phyloP scores from a whole-genome alignment of 2,329 filamentous ascomycete species.

The Fusarium pininemorale region DNA sequence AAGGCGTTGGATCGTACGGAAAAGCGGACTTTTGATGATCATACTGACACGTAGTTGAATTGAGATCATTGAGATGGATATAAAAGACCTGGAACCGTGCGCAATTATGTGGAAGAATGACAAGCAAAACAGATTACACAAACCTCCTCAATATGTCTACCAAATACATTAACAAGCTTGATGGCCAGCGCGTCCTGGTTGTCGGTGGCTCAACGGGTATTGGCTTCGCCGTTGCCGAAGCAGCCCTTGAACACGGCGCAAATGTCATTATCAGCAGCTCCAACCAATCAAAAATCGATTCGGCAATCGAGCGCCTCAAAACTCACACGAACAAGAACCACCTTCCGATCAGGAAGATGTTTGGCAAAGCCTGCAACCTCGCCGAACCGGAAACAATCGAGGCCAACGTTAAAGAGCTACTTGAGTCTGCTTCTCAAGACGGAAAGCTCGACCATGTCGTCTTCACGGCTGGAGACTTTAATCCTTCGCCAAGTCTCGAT shows the following conservation, averaged over 20 bases:
- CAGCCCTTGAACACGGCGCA: background rate
- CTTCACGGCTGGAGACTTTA: background rate
- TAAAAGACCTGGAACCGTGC: background rate
- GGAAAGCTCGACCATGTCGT: background rate
- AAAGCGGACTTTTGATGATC: background rate
- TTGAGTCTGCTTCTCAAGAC: background rate
- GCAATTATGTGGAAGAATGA: background rate
- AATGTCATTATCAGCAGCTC: background rate
- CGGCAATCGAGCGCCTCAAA: background rate
- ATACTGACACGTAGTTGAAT: accelerated
- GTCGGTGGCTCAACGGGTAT: background rate
- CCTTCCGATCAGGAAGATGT: background rate
- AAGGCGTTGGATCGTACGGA: background rate
- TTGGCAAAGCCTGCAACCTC: background rate
- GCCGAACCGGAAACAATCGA: background rate
- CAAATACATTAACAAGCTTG: background rate
- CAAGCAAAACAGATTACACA: too few species aligned
- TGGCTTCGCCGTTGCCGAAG: background rate
- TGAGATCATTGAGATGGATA: background rate
- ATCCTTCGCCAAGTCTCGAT: background rate
- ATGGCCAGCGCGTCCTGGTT: background rate
- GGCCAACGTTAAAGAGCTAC: background rate
- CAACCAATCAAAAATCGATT: background rate
- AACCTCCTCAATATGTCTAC: accelerated
- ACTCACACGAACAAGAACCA: too few species aligned